Conservation (phyloP, 805 yeast genomes). For the Nakazawaea wyomingensis region DNA sequence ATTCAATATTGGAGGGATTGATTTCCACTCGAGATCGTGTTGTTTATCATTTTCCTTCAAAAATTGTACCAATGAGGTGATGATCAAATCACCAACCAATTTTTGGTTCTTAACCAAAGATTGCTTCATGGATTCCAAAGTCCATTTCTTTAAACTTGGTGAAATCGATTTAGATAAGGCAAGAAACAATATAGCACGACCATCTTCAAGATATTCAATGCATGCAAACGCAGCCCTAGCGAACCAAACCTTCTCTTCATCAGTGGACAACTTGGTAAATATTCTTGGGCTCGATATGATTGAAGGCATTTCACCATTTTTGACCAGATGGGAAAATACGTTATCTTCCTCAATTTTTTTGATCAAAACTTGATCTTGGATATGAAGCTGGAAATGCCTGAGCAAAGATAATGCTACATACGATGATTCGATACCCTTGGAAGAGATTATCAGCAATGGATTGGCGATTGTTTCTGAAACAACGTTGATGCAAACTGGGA, state of each 20-base stretch:
- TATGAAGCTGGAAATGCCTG: conserved; percentile 17
- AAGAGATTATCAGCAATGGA: conserved; percentile 50
- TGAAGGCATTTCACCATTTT: conserved; percentile 38
- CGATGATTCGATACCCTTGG: conserved; percentile 48
- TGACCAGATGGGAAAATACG: conserved; percentile 29
- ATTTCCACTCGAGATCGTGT: conserved; percentile 21
- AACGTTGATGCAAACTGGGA: conserved; percentile 24
- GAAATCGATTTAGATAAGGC: conserved; percentile 36
- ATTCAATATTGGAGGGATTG: conserved; percentile 31
- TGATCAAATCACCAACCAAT: conserved; percentile 37
- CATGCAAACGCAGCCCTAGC: conserved; percentile 37
- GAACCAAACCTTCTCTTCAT: conserved; percentile 49
- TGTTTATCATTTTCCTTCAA: conserved; percentile 17
- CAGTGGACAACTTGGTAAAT: conserved; percentile 41
- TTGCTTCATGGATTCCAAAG: conserved; percentile 26
- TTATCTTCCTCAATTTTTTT: conserved; percentile 21
- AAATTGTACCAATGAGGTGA: conserved; percentile 28
- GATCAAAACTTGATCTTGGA: conserved; percentile 10
- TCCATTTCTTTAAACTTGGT: conserved; percentile 29
- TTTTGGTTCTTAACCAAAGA: conserved; percentile 32
- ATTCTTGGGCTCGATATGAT: conserved; percentile 43
- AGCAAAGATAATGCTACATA: conserved; percentile 38
- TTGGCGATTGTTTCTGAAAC: conserved; percentile 41
- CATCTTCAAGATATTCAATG: conserved; percentile 25
- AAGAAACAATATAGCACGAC: conserved; percentile 45